Evolutionary conservation across 306 rosid species (phyloP).

Genomic region (Cucumis hystrix): DNA sequence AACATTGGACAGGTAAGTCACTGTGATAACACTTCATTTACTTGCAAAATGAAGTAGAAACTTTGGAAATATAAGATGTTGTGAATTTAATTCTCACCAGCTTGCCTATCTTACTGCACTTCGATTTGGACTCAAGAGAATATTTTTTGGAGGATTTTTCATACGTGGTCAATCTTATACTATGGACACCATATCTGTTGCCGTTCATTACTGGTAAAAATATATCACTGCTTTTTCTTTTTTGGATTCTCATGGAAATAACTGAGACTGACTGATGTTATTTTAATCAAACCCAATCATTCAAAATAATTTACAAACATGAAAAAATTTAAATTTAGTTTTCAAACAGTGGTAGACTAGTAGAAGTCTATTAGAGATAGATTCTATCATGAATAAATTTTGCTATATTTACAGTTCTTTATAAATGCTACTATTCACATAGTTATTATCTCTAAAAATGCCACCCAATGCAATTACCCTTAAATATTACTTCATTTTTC

Average conservation of each 20-base stretch:
- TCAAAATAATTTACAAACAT: no score
- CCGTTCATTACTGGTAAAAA: slow-evolving; percentile 76
- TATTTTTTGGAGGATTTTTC: slow-evolving; percentile 89
- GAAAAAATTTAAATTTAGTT: no score
- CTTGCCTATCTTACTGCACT: slow-evolving; percentile 88
- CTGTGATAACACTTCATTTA: background rate
- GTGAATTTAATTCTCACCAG: slow-evolving; percentile 21
- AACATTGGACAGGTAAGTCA: slow-evolving; percentile 83
- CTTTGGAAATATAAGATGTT: background rate
- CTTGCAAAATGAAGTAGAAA: background rate
- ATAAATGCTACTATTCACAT: no score
- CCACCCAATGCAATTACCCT: no score
- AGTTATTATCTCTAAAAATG: no score
- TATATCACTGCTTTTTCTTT: background rate
- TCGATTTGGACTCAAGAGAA: slow-evolving; percentile 86
- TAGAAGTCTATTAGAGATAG: no score
- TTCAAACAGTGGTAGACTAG: no score
- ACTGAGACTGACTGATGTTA: background rate
- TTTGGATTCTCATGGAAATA: background rate
- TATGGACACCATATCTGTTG: slow-evolving; percentile 94
- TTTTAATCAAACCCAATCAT: background rate
- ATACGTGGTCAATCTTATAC: slow-evolving; percentile 75
- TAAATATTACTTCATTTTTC: background rate
- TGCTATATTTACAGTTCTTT: no score
- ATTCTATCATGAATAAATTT: no score